Evolutionary conservation across 805 yeast species (phyloP).

Genomic region (Starmera caribaea): DNA sequence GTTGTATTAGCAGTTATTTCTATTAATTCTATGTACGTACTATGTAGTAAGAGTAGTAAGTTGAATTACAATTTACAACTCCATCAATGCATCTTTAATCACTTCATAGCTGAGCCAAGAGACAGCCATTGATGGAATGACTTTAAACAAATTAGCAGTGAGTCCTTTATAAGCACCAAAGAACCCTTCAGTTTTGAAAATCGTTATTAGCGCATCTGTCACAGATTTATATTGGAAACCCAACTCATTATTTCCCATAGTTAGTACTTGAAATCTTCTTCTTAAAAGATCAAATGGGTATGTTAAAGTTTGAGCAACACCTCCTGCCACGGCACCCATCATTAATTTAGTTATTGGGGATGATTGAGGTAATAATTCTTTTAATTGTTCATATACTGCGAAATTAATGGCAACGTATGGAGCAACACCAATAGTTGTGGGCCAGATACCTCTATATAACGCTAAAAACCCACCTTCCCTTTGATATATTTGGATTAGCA

Average conservation of each 20-base stretch:
- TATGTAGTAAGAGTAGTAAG: too few relatives aligned
- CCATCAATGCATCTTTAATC: slow-evolving; percentile 36
- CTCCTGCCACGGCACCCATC: slow-evolving; percentile 84
- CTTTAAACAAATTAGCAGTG: slow-evolving; percentile 77
- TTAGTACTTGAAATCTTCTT: slow-evolving; percentile 83
- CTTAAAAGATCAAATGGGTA: slow-evolving; percentile 88
- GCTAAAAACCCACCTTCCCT: slow-evolving; percentile 79
- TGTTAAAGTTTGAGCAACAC: slow-evolving; percentile 80
- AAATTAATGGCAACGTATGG: slow-evolving; percentile 94
- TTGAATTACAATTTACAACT: slow-evolving; percentile 1
- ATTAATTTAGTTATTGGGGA: slow-evolving; percentile 47
- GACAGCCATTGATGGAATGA: slow-evolving; percentile 92
- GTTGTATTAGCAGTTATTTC: too few relatives aligned
- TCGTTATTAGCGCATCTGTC: slow-evolving; percentile 59
- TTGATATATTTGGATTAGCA: slow-evolving; percentile 48
- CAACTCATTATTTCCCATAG: slow-evolving; percentile 63
- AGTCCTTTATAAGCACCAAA: slow-evolving; percentile 65
- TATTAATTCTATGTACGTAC: too few relatives aligned
- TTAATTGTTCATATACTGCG: slow-evolving; percentile 75
- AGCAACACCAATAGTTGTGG: slow-evolving; percentile 92
- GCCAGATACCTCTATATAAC: slow-evolving; percentile 74
- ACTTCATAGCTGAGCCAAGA: slow-evolving; percentile 85
- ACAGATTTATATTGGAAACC: slow-evolving; percentile 81
- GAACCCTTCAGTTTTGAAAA: slow-evolving; percentile 65
- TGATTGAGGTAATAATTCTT: slow-evolving; percentile 40